Evolutionary conservation across 148 eudicot species (phyloP), one percentile per base, ranked within the genome.

Genomic region (Camellia japonica): DNA sequence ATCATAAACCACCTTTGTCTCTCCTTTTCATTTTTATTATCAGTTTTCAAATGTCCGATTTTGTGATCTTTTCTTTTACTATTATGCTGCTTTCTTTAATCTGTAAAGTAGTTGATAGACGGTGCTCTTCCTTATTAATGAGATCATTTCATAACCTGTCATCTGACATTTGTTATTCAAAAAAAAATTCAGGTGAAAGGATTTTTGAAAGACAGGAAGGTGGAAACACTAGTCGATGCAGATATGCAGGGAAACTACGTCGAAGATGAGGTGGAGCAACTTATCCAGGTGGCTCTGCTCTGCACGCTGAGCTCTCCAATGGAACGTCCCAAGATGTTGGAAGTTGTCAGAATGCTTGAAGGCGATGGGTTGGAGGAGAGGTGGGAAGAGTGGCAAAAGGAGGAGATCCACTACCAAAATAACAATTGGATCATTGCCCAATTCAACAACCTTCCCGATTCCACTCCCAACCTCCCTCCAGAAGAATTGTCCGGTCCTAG

Each of bases 311-410:
- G 87, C 70, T 74, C 91, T 11, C 87, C 91, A 6, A 66, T 47
- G 69, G 88, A 85, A 76, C 88, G 93, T 12, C 91, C 93, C 42
- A 88, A 87, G 63, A 90, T 90, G 93, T 87, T 86, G 0, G 93
- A 90, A 19, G 90, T 90, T 58, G 91, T 90, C 30, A 64, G 87
- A 72, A 88, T 90, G 93, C 91, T 90, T 1, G 90, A 90, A 84
- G 93, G 93, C 7, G 85, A 88, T 71, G 91, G 90, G 42, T 82
- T 90, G 79, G 88, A 90, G 0, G 87, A 87, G 83, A 87, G 88
- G 66, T 90, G 93, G 93, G 90, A 88, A 69, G 91, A 88, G 80
- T 88, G 93, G 93, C 90, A 87, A 77, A 87, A 84, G 77, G 90
- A 85, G 3, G 91, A 90, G 63, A 76, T 71, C 41, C 80, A 82